Base-by-base conservation (phyloP, 192 early-diverging fungal species). In the Phycomyces blakesleeanus region DNA sequence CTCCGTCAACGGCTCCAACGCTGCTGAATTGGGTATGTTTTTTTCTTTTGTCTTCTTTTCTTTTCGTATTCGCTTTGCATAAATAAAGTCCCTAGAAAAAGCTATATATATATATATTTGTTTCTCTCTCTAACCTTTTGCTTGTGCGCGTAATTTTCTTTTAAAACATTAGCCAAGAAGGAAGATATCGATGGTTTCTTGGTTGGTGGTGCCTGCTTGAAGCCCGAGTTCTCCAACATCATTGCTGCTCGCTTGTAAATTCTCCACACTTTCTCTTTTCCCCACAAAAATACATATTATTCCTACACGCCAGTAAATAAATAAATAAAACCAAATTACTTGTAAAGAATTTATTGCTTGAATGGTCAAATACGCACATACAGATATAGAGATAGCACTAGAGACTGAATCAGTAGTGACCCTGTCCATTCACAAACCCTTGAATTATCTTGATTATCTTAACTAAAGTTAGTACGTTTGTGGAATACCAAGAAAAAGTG, bases 101-200 rank as follows among this genome's bases (percentile, higher is more conserved):
- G n/a, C n/a, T n/a, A n/a, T n/a, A n/a, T 5, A 40, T 14, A 59
- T 5, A 21, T 0, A n/a, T 37, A 5, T 34, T 26, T 1, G 12
- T 55, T 41, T 42, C 10, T 64, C 21, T 42, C 7, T 22, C 39
- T 55, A 27, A 54, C 24, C 50, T 11, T 56, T 44, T n/a, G n/a
- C n/a, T n/a, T n/a, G n/a, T n/a, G n/a, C n/a, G n/a, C n/a, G n/a
- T n/a, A n/a, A n/a, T n/a, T 55, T 57, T 47, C 29, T 55, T 29
- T 39, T 59, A 39, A n/a, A n/a, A n/a, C n/a, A n/a, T n/a, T 52
- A 69, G 80, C 81, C 57, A 79, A 81, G 80, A 79, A 96, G 86
- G 73, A 85, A 27, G 95, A 99, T 74, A 89, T 99, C 63, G 96
- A 99, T 72, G 97, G 97, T 61, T 99, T 99, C 93, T 83, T 99